Base-by-base conservation (phyloP, 2,329 filamentous ascomycete genomes). In the Lasiodiplodia theobromae region DNA sequence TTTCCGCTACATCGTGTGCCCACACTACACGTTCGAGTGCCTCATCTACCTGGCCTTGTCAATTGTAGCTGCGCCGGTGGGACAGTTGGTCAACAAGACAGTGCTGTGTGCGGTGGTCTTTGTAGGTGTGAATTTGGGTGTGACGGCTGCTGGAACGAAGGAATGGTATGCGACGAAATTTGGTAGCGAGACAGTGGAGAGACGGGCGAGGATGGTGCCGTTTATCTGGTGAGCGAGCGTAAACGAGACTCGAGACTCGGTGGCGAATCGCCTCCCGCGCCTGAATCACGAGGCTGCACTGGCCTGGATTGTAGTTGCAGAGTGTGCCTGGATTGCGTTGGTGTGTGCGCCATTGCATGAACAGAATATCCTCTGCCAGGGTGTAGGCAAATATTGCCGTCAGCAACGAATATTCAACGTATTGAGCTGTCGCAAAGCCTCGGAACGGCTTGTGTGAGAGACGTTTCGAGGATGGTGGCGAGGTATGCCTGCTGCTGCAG, bases 1-100 rank as follows among this genome's bases (percentile, higher is more conserved):
- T 68, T 99, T 98, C 79, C 83, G 84, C 54, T 83, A 85, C 68
- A 79, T 96, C 25, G 81, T 97, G 49, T 96, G 92, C 73, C 94
- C 96, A 21, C 96, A 99, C 80, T 99, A 98, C 79, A 92, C 92
- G 3, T 93, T 91, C 75, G 96, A 98, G 81, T 94, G 92, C 76
- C 77, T 91, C 51, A 88, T 97, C 69, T 98, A 99, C 77, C 76
- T 94, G 23, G 86, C 91, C n/a, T 81, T 99, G 71, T 87, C 93
- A 2, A 80, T 96, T 56, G 78, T 91, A 49, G 89, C 90, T 37
- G 93, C 94, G 0, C 94, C 94, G 0, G 74, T 81, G 8, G 91
- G 89, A 12, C 80, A 83, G 38, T 71, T 86, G 67, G 77, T 93
- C 69, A 97, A 97, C 79, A 87, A 83, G 76, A 95, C 94, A 0